Percentiles rank a stretch among this genome's conserved stretches.
Conservation (phyloP, 352 stramenopile genomes). For the Peronospora belbahrii region DNA sequence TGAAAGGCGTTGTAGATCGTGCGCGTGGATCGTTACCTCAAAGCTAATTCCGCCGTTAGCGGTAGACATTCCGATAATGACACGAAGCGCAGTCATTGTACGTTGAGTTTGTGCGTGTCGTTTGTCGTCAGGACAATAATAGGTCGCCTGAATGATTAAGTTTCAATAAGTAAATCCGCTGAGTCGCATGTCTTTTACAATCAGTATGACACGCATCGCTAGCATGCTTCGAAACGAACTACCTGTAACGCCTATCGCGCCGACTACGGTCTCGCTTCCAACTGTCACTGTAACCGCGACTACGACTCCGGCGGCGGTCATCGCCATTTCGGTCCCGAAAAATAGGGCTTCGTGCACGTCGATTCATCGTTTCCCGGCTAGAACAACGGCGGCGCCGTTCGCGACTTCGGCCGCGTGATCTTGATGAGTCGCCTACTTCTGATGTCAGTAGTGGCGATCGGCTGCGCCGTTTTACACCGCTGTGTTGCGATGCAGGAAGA, state of each 20-base stretch:
- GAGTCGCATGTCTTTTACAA: not conserved
- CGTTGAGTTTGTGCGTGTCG: constrained; percentile 21
- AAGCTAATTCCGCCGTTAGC: constrained; percentile 17
- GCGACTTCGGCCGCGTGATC: constrained; percentile 20
- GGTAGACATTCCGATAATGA: not conserved
- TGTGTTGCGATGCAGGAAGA: not conserved
- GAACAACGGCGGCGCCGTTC: constrained; percentile 18
- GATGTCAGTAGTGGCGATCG: constrained; percentile 11
- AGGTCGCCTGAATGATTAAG: constrained; percentile 6
- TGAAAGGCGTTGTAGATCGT: constrained; percentile 78
- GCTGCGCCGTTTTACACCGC: constrained; percentile 16
- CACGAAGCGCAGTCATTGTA: constrained; percentile 12
- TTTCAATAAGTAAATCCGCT: constrained; percentile 10
- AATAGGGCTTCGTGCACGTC: constrained; percentile 19
- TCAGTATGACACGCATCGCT: not conserved
- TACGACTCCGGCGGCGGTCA: constrained; percentile 25
- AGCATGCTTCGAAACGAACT: not conserved
- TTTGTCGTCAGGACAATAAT: constrained; percentile 9
- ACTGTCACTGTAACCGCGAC: constrained; percentile 22
- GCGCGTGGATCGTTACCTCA: constrained; percentile 44
- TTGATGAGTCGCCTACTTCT: constrained; percentile 7
- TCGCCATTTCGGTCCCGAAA: constrained; percentile 16
- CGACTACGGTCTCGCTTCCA: constrained; percentile 15
- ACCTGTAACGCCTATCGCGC: constrained; percentile 13
- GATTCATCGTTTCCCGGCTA: constrained; percentile 17